phyloP scores from a whole-genome alignment of 129 eudicot species.

The Arctium lappa region DNA sequence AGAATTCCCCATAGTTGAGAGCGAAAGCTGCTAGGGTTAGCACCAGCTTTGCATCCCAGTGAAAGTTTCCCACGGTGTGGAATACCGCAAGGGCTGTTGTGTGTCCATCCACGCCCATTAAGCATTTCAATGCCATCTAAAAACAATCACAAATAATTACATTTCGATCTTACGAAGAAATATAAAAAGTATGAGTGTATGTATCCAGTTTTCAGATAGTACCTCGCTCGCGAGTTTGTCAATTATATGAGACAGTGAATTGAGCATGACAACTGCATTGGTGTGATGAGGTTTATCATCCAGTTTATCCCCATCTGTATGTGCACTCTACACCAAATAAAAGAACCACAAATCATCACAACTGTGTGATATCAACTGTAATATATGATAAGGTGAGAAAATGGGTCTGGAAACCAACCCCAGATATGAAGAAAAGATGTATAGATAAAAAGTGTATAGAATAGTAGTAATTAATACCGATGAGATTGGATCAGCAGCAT shows the following conservation, averaged over 20 bases:
- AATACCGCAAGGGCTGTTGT: slow-evolving; percentile 49
- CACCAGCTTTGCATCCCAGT: slow-evolving; percentile 86
- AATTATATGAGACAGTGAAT: slow-evolving; percentile 38
- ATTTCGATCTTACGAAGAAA: neutral
- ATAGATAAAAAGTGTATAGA: neutral
- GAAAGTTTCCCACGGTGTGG: slow-evolving; percentile 43
- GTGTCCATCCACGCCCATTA: slow-evolving; percentile 54
- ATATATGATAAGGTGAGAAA: too few relatives aligned
- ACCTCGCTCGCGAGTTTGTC: slow-evolving; percentile 56
- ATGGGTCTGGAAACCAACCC: too few relatives aligned
- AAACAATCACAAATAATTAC: neutral
- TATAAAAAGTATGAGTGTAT: neutral
- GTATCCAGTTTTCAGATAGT: neutral
- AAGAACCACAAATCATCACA: neutral
- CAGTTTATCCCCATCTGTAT: slow-evolving; percentile 16
- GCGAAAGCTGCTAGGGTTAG: slow-evolving; percentile 80
- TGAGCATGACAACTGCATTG: slow-evolving; percentile 27
- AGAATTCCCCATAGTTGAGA: slow-evolving; percentile 69
- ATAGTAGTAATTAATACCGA: neutral
- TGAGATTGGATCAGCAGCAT: slow-evolving; percentile 19
- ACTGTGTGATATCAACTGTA: neutral
- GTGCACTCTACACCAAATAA: slow-evolving; percentile 17
- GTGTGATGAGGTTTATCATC: slow-evolving; percentile 25
- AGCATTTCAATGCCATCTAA: slow-evolving; percentile 49
- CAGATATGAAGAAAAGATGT: neutral